Evolutionary conservation across 441 rosid species (phyloP).

Genomic region (Adansonia grandidieri): DNA sequence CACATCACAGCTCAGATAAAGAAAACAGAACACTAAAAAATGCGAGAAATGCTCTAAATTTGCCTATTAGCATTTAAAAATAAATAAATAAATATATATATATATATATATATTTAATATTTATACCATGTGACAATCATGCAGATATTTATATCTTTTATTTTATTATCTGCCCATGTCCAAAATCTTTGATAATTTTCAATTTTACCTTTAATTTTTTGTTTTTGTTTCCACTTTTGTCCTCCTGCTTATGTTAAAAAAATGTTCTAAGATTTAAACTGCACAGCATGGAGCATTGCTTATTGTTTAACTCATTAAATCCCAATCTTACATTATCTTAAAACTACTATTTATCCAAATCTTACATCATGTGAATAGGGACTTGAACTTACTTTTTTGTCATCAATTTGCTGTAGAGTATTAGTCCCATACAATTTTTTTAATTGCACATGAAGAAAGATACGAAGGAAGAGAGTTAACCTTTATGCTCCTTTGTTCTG

Average conservation of each 20-base stretch:
- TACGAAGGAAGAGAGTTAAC: background rate
- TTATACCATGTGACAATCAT: background rate
- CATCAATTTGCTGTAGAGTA: too few relatives aligned
- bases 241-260: background rate
- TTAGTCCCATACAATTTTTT: background rate
- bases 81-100: too few relatives aligned
- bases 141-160: background rate
- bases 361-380: background rate
- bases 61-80: background rate
- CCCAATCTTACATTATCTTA: background rate
- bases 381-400: background rate
- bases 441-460: background rate
- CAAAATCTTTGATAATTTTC: background rate
- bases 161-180: background rate
- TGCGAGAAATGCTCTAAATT: background rate
- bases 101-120: too few relatives aligned
- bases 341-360: background rate
- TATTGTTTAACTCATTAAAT: background rate
- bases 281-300: background rate
- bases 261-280: background rate
- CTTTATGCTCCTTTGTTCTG: background rate
- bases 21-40: background rate
- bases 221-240: background rate
- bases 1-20: background rate
- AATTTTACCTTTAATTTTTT: background rate